Evolutionary conservation across 2,329 filamentous ascomycete genomes (phyloP), one percentile per base, ranked within the genome.

Genomic region (Diaporthe vaccinii): DNA sequence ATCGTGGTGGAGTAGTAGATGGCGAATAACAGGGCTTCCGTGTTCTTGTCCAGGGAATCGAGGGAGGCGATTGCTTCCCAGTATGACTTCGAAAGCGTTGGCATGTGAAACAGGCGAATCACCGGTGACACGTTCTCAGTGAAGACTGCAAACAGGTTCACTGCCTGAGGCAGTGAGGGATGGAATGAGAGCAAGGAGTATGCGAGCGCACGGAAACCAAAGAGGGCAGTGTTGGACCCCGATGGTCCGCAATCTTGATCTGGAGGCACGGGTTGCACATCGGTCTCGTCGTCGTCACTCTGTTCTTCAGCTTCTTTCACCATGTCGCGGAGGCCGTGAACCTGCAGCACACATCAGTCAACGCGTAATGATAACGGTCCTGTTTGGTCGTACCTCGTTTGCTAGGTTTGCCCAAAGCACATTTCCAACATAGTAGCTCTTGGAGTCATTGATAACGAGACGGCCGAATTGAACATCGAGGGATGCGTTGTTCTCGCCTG

Each of bases 1-100:
- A 85, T 86, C 4, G 90, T 81, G 0, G 88, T 85, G 0, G 88
- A 85, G 76, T 90, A 91, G 80, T 89, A 91, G 12, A 91, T 88
- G 0, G 89, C 83, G 77, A 91, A 90, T 10, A 81, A n/a, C 15
- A 81, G 78, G 4, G 80, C 75, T 22, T 79, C 77, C 6, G 70
- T 77, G 28, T 79, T 75, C 46, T 75, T 76, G 17, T 79, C 77
- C 15, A 80, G 49, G 0, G 76, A 73, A 2, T 59, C 59, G 3
- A 76, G 70, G 1, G 78, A 76, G 8, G 77, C 75, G 9, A 81
- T 77, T 2, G 79, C 75, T 7, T 78, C 70, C 78, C 79, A 80
- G 76, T 81, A 83, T 2, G 79, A 74, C 6, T 65, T 74, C 25
- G 77, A 77, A 22, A 80, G 49, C 1, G 80, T 80, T 1, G 81